These are phyloP conservation scores for Kwoniella newhampshirensis DNA, from an alignment of 768 basidiomycete species.

Conservation along the genomic window DNA sequence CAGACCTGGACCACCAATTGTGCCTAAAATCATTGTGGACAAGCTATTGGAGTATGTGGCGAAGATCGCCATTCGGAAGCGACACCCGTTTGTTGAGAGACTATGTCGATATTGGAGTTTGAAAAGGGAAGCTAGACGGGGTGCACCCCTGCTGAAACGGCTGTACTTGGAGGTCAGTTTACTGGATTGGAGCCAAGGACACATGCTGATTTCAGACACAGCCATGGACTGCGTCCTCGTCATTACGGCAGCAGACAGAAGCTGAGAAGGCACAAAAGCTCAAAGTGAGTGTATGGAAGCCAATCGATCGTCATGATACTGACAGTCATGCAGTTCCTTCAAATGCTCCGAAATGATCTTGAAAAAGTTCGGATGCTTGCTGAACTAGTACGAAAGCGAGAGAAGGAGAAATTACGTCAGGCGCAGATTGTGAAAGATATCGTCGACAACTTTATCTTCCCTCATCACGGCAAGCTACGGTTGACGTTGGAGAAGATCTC, in stretches of 20 bases:
- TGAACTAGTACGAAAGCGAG: slow-evolving; percentile 70
- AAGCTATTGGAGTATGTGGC: slow-evolving; percentile 72
- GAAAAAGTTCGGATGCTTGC: slow-evolving; percentile 67
- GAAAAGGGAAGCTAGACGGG: slow-evolving; percentile 87
- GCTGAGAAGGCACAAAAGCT: slow-evolving; percentile 80
- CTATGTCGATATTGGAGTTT: slow-evolving; percentile 95
- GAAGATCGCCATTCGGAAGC: slow-evolving; percentile 71
- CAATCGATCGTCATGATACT: slow-evolving; percentile 1
- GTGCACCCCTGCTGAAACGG: slow-evolving; percentile 88
- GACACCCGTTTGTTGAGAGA: slow-evolving; percentile 69
- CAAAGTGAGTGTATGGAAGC: slow-evolving; percentile 60
- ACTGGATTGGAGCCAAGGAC: neutral
- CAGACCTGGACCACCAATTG: slow-evolving; percentile 86
- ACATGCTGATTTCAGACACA: slow-evolving; percentile 28
- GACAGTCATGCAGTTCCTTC: slow-evolving; percentile 58
- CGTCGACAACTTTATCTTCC: slow-evolving; percentile 65
- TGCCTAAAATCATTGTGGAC: slow-evolving; percentile 79
- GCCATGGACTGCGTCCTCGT: slow-evolving; percentile 87
- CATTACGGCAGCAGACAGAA: slow-evolving; percentile 66
- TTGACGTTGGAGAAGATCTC: slow-evolving; percentile 69
- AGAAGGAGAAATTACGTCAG: slow-evolving; percentile 68
- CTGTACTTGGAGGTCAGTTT: slow-evolving; percentile 73
- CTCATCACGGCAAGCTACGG: slow-evolving; percentile 64
- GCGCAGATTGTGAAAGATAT: slow-evolving; percentile 67
- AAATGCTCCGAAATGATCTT: slow-evolving; percentile 72